Conservation (phyloP, 2,329 filamentous ascomycete species). For the Botryotinia convoluta region DNA sequence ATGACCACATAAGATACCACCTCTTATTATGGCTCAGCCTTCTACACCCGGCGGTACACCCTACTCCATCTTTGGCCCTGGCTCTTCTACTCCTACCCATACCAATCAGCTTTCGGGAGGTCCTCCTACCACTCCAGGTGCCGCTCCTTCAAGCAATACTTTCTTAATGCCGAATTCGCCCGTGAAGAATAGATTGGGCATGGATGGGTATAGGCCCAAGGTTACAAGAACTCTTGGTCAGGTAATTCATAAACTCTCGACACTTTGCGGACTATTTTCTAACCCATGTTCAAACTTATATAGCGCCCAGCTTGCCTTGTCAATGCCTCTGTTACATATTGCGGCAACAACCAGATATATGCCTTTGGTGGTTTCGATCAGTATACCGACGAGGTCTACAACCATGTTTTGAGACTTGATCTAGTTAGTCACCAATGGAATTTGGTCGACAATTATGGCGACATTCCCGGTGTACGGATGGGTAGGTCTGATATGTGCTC, state of each 20-base stretch:
- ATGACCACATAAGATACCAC: conserved; percentile 25
- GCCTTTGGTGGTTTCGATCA: conserved; percentile 98
- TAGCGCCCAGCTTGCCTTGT: conserved; percentile 84
- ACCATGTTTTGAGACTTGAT: conserved; percentile 89
- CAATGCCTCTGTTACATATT: conserved; percentile 98
- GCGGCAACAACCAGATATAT: conserved; percentile 95
- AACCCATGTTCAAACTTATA: neutral
- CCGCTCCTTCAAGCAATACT: conserved; percentile 66
- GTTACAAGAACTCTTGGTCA: conserved; percentile 76
- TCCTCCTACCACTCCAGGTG: conserved; percentile 44
- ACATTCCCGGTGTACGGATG: conserved; percentile 96
- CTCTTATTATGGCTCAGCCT: conserved; percentile 44
- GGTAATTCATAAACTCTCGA: conserved; percentile 23
- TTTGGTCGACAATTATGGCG: conserved; percentile 95
- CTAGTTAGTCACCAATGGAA: conserved; percentile 88
- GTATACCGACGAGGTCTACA: conserved; percentile 98
- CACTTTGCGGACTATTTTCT: conserved; percentile 3
- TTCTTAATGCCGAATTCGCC: conserved; percentile 91
- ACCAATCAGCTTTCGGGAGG: conserved; percentile 26
- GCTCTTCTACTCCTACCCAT: conserved; percentile 27
- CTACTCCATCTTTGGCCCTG: conserved; percentile 50
- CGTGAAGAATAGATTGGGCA: conserved; percentile 60
- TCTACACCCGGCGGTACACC: conserved; percentile 44
- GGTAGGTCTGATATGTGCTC: conserved; percentile 51
- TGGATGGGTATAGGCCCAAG: conserved; percentile 78